These are phyloP conservation scores for Eimeria acervulina DNA, from an alignment of 169 alveolate species.

Conservation along the genomic window DNA sequence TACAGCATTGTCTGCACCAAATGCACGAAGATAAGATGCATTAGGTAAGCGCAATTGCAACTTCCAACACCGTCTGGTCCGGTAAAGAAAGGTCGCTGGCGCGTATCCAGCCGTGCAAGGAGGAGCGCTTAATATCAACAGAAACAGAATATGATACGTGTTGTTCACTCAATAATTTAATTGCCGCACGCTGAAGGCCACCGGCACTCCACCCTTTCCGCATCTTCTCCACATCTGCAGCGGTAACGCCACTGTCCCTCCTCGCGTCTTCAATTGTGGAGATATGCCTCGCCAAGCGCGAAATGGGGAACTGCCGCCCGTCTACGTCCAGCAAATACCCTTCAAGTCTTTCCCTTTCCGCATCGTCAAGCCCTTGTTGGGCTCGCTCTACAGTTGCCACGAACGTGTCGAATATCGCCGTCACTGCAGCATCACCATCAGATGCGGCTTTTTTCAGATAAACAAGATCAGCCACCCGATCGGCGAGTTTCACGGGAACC, in stretches of 20 bases:
- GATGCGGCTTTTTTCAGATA: no score
- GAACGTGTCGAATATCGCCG: background rate
- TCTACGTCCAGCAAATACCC: background rate
- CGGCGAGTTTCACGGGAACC: background rate
- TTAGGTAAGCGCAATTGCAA: no score
- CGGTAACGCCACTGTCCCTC: background rate
- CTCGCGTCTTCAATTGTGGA: background rate
- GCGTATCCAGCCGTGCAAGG: no score
- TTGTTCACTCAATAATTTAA: no score
- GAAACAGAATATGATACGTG: no score
- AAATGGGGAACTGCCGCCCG: background rate
- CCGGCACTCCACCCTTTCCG: background rate
- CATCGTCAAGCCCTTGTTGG: background rate
- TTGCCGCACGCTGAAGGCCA: no score
- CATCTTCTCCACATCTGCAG: background rate
- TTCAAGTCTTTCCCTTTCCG: background rate
- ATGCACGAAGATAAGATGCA: background rate
- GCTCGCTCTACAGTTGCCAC: background rate
- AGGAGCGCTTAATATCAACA: no score
- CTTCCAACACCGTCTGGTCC: no score
- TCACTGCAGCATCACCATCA: background rate
- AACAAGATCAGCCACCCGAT: background rate
- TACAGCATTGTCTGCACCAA: background rate
- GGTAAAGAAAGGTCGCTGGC: no score
- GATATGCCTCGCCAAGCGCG: background rate